A percentile compares a stretch with the other conserved stretches of the same genome.
phyloP scores from a whole-genome alignment of 2,329 filamentous ascomycete genomes.

The Aplosporella prunicola region DNA sequence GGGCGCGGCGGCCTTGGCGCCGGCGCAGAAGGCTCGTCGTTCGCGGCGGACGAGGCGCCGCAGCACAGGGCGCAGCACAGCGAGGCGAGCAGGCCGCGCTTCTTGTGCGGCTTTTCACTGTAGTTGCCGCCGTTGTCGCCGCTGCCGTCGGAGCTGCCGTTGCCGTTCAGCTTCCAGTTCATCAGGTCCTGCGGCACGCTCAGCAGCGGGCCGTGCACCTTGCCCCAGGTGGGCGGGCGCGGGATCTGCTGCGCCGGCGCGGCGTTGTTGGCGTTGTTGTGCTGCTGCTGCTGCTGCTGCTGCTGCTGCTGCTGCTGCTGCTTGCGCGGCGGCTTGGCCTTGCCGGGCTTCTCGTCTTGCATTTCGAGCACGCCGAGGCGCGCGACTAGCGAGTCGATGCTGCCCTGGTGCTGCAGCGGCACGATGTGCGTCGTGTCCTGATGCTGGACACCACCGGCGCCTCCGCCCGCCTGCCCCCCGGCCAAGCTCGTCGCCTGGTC shows the following conservation, averaged over 20 bases:
- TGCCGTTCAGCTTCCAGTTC: conserved; percentile 5
- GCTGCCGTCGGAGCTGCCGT: background rate
- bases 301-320: conserved; percentile 33
- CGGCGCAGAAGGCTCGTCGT: too few relatives aligned
- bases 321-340: conserved; percentile 10
- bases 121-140: background rate
- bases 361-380: conserved; percentile 66
- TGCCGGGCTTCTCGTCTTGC: conserved; percentile 25
- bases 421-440: conserved; percentile 36
- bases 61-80: conserved; percentile 32
- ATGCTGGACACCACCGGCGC: background rate
- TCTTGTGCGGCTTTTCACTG: conserved; percentile 14
- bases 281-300: conserved; percentile 17
- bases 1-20: conserved; percentile 22
- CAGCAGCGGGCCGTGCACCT: conserved; percentile 37
- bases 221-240: conserved; percentile 36
- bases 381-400: conserved; percentile 79
- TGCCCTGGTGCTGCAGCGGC: conserved; percentile 57
- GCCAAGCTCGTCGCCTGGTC: conserved; percentile 57
- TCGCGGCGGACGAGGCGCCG: conserved; percentile 29
- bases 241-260: conserved; percentile 16
- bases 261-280: conserved; percentile 1
- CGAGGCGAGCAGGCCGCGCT: conserved; percentile 31
- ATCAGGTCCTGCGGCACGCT: conserved; percentile 32
- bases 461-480: conserved; percentile 12